These are phyloP conservation scores for Purshia tridentata DNA, from an alignment of 306 rosid genomes.

Conservation along the genomic window DNA sequence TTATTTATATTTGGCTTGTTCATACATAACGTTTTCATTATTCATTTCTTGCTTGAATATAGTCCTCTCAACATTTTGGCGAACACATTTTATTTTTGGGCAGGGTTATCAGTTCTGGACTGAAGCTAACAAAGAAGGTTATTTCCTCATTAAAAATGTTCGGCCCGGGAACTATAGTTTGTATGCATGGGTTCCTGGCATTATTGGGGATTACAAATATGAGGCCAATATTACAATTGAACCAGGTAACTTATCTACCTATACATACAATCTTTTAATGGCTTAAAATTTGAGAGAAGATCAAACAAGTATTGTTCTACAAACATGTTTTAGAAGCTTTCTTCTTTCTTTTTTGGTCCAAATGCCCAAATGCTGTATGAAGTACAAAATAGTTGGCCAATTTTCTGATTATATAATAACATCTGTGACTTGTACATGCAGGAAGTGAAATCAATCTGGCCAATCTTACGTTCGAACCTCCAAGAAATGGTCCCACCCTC, in stretches of 20 bases:
- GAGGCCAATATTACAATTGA: conserved; percentile 35
- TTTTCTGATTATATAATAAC: too few relatives aligned
- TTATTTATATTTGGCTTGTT: too few relatives aligned
- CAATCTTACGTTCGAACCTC: conserved; percentile 48
- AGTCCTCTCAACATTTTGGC: too few relatives aligned
- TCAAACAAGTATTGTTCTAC: not conserved
- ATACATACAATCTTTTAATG: not conserved
- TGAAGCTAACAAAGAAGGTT: conserved; percentile 45
- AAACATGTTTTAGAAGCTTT: too few relatives aligned
- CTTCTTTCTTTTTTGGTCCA: too few relatives aligned
- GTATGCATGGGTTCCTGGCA: conserved; percentile 79
- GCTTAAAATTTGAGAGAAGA: too few relatives aligned
- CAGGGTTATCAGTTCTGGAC: conserved; percentile 95
- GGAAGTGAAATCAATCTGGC: conserved; percentile 38
- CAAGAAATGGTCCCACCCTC: conserved; percentile 75
- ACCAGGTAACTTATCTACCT: too few relatives aligned
- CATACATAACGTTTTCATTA: too few relatives aligned
- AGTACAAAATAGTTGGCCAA: too few relatives aligned
- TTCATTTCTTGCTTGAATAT: too few relatives aligned
- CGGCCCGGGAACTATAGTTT: conserved; percentile 64
- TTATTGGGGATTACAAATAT: conserved; percentile 68
- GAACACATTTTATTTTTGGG: not conserved
- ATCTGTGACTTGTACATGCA: conserved; percentile 12
- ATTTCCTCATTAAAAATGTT: conserved; percentile 48
- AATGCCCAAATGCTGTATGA: too few relatives aligned